Evolutionary conservation across 2,329 filamentous ascomycete species (phyloP).

Genomic region (Sclerotinia spermophila): DNA sequence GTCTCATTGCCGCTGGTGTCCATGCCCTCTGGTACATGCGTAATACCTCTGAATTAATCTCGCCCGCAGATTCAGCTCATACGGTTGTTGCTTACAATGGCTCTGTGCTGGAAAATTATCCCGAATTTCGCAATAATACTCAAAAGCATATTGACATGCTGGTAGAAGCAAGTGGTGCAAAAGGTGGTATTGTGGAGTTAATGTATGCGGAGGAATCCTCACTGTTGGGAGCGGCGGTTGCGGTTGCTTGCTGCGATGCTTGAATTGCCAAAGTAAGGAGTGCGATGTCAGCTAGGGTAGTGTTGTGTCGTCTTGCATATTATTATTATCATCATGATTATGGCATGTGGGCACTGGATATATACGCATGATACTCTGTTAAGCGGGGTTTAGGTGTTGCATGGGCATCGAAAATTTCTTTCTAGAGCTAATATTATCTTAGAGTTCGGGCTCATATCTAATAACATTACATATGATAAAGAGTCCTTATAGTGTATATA

Average conservation of each 20-base stretch:
- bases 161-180: conserved; percentile 43
- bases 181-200: conserved; percentile 51
- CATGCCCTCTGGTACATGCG: conserved; percentile 58
- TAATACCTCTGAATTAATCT: conserved; percentile 39
- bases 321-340: not conserved
- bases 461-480: too few species aligned
- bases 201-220: conserved; percentile 71
- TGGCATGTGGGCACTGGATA: not conserved
- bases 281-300: not conserved
- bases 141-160: conserved; percentile 63
- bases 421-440: not conserved
- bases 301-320: not conserved
- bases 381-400: not conserved
- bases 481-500: too few species aligned
- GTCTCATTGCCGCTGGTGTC: conserved; percentile 56
- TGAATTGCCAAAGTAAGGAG: not conserved
- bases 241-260: conserved; percentile 48
- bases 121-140: conserved; percentile 58
- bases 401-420: not conserved
- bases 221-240: conserved; percentile 70
- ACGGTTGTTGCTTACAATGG: conserved; percentile 74
- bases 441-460: not conserved
- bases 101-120: conserved; percentile 76
- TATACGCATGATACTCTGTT: not conserved
- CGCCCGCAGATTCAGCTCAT: conserved; percentile 37